Conservation (phyloP, 1,284 basidiomycete genomes). For the Mrakiaceae sp. region DNA sequence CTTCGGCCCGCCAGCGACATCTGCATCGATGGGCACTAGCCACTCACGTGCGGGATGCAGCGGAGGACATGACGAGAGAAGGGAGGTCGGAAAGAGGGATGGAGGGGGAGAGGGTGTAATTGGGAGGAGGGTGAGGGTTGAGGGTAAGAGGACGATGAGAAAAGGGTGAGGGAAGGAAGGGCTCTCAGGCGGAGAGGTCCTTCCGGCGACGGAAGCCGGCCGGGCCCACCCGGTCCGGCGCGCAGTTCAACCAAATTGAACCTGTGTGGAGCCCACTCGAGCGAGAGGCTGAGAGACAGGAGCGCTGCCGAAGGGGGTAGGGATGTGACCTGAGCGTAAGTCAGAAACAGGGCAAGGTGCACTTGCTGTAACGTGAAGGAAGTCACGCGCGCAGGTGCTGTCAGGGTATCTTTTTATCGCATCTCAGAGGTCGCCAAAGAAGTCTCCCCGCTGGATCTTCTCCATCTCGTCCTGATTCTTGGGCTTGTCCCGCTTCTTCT, state of each 20-base stretch:
- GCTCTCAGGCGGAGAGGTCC: neutral
- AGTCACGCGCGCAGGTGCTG: neutral
- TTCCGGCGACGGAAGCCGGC: neutral
- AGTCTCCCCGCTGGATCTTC: slow-evolving; percentile 47
- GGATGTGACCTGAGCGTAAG: neutral
- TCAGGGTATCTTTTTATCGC: neutral
- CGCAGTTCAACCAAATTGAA: neutral
- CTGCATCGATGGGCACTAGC: too few species aligned
- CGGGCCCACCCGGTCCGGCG: too few species aligned
- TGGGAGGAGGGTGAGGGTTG: neutral
- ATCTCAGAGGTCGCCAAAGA: slow-evolving; percentile 52
- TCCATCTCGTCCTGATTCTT: slow-evolving; percentile 48
- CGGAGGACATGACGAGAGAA: too few species aligned
- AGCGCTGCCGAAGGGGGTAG: neutral
- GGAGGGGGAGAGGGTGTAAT: neutral
- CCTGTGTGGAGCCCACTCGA: neutral
- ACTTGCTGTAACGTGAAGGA: neutral
- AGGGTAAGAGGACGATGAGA: neutral
- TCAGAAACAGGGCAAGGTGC: neutral
- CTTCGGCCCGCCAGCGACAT: too few species aligned
- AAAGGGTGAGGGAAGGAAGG: neutral
- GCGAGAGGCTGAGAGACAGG: neutral
- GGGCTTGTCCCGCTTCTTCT: slow-evolving; percentile 33
- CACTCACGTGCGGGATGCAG: too few species aligned
- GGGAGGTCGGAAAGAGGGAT: too few species aligned